Evolutionary conservation across 2,329 filamentous ascomycete genomes (phyloP).

Genomic region (Acarospora socialis): DNA sequence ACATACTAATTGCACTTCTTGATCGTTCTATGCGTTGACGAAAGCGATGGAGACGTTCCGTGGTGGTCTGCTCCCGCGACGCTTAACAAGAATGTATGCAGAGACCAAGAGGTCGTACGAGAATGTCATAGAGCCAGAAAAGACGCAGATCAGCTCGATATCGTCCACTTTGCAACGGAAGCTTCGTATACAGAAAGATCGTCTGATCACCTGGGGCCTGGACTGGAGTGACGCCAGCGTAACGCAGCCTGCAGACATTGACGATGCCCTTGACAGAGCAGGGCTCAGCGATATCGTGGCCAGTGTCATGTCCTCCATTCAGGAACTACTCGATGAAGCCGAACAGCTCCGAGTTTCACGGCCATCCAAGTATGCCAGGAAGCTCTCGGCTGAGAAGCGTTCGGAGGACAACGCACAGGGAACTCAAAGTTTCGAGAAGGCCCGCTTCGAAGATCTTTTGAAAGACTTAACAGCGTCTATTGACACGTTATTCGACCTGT

Average conservation of each 20-base stretch:
- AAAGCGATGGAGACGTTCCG: constrained; percentile 35
- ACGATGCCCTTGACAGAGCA: constrained; percentile 46
- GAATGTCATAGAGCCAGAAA: constrained; percentile 36
- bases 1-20: too few relatives aligned
- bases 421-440: constrained; percentile 14
- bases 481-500: constrained; percentile 51
- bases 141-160: constrained; percentile 26
- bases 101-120: constrained; percentile 50
- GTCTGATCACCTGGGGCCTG: constrained; percentile 49
- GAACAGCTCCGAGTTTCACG: constrained; percentile 24
- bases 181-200: constrained; percentile 49
- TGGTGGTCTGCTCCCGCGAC: constrained; percentile 30
- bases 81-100: constrained; percentile 46
- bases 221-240: constrained; percentile 51
- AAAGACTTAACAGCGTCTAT: constrained; percentile 47
- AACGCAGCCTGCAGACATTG: constrained; percentile 43
- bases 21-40: too few relatives aligned
- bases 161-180: constrained; percentile 41
- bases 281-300: constrained; percentile 50
- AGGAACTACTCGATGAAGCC: constrained; percentile 47
- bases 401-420: constrained; percentile 14
- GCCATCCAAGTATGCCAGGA: constrained; percentile 20
- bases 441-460: constrained; percentile 28
- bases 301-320: constrained; percentile 50
- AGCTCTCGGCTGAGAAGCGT: constrained; percentile 15